Evolutionary conservation across 805 yeast species (phyloP).

Genomic region (Myxozyma neotropica): DNA sequence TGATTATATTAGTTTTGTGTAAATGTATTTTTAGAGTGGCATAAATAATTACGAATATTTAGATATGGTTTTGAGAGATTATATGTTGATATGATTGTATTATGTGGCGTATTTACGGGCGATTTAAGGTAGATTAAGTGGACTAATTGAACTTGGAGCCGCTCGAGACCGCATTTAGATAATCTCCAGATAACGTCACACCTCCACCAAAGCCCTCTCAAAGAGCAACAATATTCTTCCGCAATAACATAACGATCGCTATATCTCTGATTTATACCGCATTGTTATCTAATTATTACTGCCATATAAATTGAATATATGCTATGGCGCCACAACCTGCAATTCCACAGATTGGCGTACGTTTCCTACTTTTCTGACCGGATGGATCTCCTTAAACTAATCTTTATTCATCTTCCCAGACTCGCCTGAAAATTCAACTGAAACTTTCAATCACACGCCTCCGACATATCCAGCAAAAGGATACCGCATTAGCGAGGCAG

Average conservation of each 20-base stretch:
- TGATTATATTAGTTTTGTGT: neutral
- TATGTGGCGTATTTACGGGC: too few relatives aligned
- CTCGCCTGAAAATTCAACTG: conserved; percentile 41
- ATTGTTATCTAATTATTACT: neutral
- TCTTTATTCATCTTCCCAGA: conserved; percentile 10
- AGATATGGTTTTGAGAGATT: too few relatives aligned
- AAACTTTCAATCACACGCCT: conserved; percentile 74
- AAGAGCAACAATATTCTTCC: neutral
- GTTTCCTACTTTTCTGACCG: neutral
- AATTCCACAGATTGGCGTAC: conserved; percentile 12
- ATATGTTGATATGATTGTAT: too few relatives aligned
- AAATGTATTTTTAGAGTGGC: neutral
- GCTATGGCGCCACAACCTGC: conserved; percentile 2
- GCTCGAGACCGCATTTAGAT: conserved; percentile 2
- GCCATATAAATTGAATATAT: neutral
- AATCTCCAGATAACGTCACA: conserved; percentile 5
- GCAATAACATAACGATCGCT: too few relatives aligned
- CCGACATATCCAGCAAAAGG: conserved; percentile 71
- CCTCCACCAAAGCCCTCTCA: neutral
- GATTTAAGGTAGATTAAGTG: too few relatives aligned
- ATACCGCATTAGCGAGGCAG: conserved; percentile 72
- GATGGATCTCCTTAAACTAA: neutral
- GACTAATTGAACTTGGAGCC: too few relatives aligned
- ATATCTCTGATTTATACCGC: neutral
- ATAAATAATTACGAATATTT: neutral